phyloP scores from a whole-genome alignment of 441 rosid genomes.

The Gossypium laxum region DNA sequence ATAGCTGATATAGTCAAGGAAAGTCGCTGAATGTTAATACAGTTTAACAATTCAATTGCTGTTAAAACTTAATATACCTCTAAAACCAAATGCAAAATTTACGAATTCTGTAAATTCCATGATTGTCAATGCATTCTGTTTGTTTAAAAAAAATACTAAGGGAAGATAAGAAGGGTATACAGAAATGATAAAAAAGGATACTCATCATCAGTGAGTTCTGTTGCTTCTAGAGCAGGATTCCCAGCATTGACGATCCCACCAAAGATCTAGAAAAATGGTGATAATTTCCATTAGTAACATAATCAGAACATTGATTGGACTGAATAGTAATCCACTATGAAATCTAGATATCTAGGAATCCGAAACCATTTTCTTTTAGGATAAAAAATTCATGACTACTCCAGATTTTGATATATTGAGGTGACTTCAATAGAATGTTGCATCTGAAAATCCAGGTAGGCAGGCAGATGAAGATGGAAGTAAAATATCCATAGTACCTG shows the following conservation, averaged over 20 bases:
- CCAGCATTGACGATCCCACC: conserved; percentile 93
- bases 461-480: background rate
- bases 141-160: background rate
- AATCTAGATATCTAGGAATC: background rate
- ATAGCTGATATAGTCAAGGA: conserved; percentile 63
- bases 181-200: conserved; percentile 44
- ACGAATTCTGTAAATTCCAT: background rate
- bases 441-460: background rate
- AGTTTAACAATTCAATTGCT: background rate
- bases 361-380: background rate
- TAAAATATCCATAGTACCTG: conserved; percentile 47
- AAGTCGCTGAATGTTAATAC: conserved; percentile 11
- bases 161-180: background rate
- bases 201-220: conserved; percentile 63
- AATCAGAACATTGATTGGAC: conserved; percentile 6
- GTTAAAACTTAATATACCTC: conserved; percentile 1
- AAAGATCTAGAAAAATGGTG: conserved; percentile 41
- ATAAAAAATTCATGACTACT: background rate
- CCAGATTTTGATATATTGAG: background rate
- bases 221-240: conserved; percentile 45
- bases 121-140: background rate
- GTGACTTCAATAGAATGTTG: background rate
- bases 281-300: conserved; percentile 2
- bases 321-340: background rate
- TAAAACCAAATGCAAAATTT: background rate